These are phyloP conservation scores for Xylaria telfairii DNA, from an alignment of 495 filamentous ascomycete genomes.

Conservation along the genomic window DNA sequence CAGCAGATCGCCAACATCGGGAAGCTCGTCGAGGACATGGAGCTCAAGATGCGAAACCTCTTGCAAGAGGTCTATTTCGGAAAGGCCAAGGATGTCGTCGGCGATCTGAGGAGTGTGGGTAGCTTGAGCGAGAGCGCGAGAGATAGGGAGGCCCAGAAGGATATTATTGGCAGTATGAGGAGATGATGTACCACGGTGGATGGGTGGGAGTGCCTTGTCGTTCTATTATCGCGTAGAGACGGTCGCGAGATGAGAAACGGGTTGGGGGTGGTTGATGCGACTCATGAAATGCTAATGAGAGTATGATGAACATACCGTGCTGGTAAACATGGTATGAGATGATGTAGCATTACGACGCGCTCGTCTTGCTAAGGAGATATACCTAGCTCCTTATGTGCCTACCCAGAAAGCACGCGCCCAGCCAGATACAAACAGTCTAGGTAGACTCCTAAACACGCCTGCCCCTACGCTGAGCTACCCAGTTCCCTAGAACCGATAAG, in stretches of 20 bases:
- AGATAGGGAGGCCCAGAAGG: constrained; percentile 84
- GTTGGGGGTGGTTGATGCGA: background rate
- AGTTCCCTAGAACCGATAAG: background rate
- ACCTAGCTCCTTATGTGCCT: background rate
- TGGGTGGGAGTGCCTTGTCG: background rate
- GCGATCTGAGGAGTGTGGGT: constrained; percentile 89
- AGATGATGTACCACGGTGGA: constrained; percentile 40
- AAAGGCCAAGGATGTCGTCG: constrained; percentile 99
- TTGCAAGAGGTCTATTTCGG: constrained; percentile 99
- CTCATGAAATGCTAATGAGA: background rate
- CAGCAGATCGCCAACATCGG: constrained; percentile 97
- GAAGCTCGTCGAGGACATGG: constrained; percentile 97
- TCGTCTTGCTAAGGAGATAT: background rate
- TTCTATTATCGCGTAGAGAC: background rate
- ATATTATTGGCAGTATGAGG: constrained; percentile 84
- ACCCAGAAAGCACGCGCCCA: background rate
- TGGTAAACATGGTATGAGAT: no score
- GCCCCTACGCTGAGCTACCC: background rate
- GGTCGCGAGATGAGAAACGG: background rate
- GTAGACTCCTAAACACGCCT: no score
- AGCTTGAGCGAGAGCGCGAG: constrained; percentile 84
- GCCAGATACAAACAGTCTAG: no score
- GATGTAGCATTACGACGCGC: background rate
- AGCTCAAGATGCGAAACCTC: constrained; percentile 98
- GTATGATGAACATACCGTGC: background rate